Conservation (phyloP, 148 eudicot genomes). For the Persicaria maculosa region DNA sequence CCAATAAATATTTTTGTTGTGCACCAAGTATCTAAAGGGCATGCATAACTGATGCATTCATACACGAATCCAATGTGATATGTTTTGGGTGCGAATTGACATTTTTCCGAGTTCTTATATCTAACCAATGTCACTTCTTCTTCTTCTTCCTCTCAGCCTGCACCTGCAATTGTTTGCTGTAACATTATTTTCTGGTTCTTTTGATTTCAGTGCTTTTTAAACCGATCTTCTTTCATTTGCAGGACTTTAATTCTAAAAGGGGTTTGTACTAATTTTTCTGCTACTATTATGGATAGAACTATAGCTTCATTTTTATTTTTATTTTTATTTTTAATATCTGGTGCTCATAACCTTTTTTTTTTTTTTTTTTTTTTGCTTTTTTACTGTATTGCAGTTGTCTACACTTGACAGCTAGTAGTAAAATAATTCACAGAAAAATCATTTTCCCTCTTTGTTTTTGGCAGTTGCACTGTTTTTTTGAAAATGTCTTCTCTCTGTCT, state of each 20-base stretch:
- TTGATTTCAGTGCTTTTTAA: background rate
- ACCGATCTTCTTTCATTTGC: background rate
- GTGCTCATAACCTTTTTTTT: too few relatives aligned
- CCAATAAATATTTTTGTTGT: too few relatives aligned
- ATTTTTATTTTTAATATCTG: too few relatives aligned
- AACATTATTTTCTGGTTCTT: background rate
- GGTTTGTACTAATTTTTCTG: background rate
- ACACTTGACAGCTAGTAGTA: background rate
- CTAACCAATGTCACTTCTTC: background rate
- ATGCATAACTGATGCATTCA: too few relatives aligned
- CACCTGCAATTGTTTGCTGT: background rate
- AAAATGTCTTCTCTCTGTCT: constrained; percentile 11
- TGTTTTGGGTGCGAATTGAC: too few relatives aligned
- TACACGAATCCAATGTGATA: too few relatives aligned
- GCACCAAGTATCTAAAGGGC: too few relatives aligned
- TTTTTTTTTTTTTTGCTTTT: background rate
- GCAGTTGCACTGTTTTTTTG: constrained; percentile 7
- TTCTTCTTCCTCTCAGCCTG: background rate
- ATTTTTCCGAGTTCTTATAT: background rate
- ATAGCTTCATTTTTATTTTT: background rate
- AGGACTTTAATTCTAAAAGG: constrained; percentile 9
- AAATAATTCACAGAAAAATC: background rate
- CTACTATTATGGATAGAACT: background rate
- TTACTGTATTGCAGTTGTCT: background rate
- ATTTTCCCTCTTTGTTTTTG: background rate